These are phyloP conservation scores for Phaeolepiota aurea DNA, from an alignment of 768 basidiomycete genomes.

Conservation along the genomic window DNA sequence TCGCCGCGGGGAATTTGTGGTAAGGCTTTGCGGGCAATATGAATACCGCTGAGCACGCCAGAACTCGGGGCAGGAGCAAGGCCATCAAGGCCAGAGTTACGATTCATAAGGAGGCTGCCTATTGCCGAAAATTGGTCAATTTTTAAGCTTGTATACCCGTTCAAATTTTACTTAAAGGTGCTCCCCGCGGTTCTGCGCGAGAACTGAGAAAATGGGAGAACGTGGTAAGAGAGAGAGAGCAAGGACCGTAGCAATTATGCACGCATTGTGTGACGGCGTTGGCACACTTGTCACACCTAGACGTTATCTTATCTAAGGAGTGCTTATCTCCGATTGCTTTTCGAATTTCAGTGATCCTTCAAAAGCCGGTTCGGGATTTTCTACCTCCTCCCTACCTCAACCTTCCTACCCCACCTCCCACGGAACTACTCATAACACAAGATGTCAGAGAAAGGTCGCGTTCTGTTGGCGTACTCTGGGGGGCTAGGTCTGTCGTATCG, in stretches of 20 bases:
- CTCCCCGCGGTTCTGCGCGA: not conserved
- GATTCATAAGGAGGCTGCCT: not conserved
- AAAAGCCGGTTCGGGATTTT: constrained; percentile 9
- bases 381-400: too few relatives aligned
- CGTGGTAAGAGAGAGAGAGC: not conserved
- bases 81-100: not conserved
- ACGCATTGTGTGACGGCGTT: not conserved
- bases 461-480: constrained; percentile 96
- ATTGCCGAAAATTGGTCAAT: not conserved
- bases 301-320: constrained; percentile 1
- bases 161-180: too few relatives aligned
- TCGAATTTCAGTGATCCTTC: not conserved
- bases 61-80: not conserved
- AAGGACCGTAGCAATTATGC: not conserved
- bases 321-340: not conserved
- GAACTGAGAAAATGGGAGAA: not conserved
- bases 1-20: not conserved
- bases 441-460: constrained; percentile 68
- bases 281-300: constrained; percentile 1
- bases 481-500: constrained; percentile 81
- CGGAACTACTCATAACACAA: constrained; percentile 7
- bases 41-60: not conserved
- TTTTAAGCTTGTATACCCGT: not conserved
- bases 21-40: not conserved
- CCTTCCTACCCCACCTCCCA: too few relatives aligned